phyloP scores from a whole-genome alignment of 2,329 filamentous ascomycete species.

The Aspergillus amoenus region DNA sequence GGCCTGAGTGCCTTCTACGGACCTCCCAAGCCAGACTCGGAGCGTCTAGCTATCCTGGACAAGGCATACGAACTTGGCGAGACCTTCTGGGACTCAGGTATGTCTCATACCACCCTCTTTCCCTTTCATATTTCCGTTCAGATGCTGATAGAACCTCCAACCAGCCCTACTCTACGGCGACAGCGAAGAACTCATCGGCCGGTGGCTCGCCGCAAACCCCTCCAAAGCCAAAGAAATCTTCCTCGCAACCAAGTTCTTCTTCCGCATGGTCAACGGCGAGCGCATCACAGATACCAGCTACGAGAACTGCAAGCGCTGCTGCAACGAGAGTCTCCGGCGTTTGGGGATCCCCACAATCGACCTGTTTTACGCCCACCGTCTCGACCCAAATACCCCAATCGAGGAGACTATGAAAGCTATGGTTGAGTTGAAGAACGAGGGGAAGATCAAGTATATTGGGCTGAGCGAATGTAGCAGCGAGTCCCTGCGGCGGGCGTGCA shows the following conservation, averaged over 20 bases:
- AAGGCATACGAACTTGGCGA: constrained; percentile 45
- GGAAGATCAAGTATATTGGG: constrained; percentile 56
- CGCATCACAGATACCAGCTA: constrained; percentile 32
- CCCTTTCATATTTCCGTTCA: neutral
- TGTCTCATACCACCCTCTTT: neutral
- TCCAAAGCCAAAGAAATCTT: constrained; percentile 51
- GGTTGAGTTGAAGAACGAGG: constrained; percentile 48
- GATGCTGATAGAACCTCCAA: neutral
- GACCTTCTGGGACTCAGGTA: constrained; percentile 46
- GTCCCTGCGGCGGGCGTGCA: constrained; percentile 51
- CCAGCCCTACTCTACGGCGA: constrained; percentile 44
- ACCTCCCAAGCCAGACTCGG: constrained; percentile 36
- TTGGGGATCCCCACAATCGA: constrained; percentile 49
- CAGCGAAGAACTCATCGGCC: constrained; percentile 49
- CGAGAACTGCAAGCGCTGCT: constrained; percentile 44
- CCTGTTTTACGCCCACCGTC: constrained; percentile 48
- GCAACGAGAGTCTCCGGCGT: constrained; percentile 41
- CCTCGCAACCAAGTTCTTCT: constrained; percentile 54
- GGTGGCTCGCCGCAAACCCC: constrained; percentile 47
- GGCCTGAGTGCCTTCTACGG: constrained; percentile 31
- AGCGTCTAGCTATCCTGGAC: constrained; percentile 48
- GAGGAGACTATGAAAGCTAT: constrained; percentile 46
- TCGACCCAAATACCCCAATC: constrained; percentile 39
- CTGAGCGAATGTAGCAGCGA: constrained; percentile 50
- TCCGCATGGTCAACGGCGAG: constrained; percentile 19